A percentile compares a stretch with the other conserved stretches of the same genome.
Evolutionary conservation across 139 green algal genomes (phyloP).

Genomic region (Auxenochlorella pyrenoidosa): DNA sequence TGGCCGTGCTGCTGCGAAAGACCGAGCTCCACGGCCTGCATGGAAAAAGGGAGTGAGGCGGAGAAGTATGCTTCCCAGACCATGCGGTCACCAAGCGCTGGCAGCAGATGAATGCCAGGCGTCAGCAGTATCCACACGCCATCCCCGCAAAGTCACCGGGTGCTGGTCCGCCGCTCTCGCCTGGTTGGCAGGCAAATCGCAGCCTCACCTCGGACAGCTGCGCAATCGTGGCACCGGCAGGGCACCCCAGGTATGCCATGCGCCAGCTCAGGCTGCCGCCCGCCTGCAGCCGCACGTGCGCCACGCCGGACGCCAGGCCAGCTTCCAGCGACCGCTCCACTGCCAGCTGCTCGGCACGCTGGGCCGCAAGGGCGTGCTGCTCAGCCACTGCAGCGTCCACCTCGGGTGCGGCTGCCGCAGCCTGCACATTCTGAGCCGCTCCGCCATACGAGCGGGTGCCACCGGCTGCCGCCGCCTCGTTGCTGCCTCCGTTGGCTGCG

Average conservation of each 20-base stretch:
- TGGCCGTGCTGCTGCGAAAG: constrained; percentile 28
- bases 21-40: constrained; percentile 7
- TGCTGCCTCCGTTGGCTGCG: background rate
- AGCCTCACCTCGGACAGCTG: constrained; percentile 4
- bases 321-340: background rate
- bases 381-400: background rate
- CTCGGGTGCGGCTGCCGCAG: background rate
- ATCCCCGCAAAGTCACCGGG: too few species aligned
- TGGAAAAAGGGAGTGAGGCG: too few species aligned
- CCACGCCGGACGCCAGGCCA: background rate
- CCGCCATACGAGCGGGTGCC: background rate
- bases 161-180: too few species aligned
- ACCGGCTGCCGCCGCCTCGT: background rate
- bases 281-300: background rate
- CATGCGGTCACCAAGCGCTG: too few species aligned
- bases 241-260: constrained; percentile 21
- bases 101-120: too few species aligned
- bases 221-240: background rate
- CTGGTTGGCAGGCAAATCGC: too few species aligned
- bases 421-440: too few species aligned
- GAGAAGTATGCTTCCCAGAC: too few species aligned
- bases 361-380: background rate
- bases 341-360: constrained; percentile 14
- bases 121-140: too few species aligned
- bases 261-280: constrained; percentile 15